Evolutionary conservation across 176 grass and related monocot species (phyloP).

Genomic region (sorghum (Sorghum bicolor)): Sorghum_bicolor_NCBIv3 NC_012872.2:73650001-73650500

Average conservation of each 20-base stretch:
- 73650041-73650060: neutral
- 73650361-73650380: neutral
- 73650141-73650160: conserved; percentile 45
- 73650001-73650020: conserved; percentile 35
- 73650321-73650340: neutral
- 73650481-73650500: too few relatives aligned
- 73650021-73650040: neutral
- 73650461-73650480: too few relatives aligned
- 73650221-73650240: neutral
- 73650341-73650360: neutral
- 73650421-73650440: too few relatives aligned
- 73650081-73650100: conserved; percentile 5
- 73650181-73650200: neutral
- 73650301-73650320: neutral
- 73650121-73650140: conserved; percentile 47
- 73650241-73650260: neutral
- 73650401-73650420: neutral
- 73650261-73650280: neutral
- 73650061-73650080: neutral
- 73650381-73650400: neutral
- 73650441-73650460: too few relatives aligned
- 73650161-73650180: neutral
- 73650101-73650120: conserved; percentile 39
- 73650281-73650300: neutral
- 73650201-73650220: neutral